Base-by-base conservation (phyloP, 73 alveolate genomes). In the Paramecium caudatum region DNA sequence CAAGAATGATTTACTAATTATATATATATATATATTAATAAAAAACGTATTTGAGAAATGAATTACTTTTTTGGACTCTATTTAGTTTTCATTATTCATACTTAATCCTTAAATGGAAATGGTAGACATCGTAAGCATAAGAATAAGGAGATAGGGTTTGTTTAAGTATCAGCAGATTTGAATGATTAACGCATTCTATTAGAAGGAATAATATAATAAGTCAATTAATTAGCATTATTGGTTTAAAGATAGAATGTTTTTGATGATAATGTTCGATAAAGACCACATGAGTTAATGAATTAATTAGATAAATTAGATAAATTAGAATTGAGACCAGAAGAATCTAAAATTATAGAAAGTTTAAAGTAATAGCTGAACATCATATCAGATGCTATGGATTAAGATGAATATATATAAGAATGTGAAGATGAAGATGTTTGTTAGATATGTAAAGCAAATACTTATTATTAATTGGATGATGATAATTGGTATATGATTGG, bases 401-500 rank as follows among this genome's bases (percentile, higher is more conserved):
- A 34, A 10, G 88, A 43, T 12, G 88, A 74, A 41, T 74, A 30
- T 5, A 74, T 43, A 19, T 15, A 39, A 17, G 62, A 74, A 23
- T 74, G 88, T 43, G 88, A 36, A 8, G 88, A 21, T 16, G 62
- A 74, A 21, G 68, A 41, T 27, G 88, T 74, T 74, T 74, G 88
- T 45, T 41, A 74, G 32, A 37, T 74, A 17, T 74, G 88, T 19
- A 7, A 74, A 10, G 88, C 88, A 6, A 21, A 45, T n/a, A 39
- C 43, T 37, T 74, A 74, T 43, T 74, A 74, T 45, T 19, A 27
- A 41, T 74, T 74, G 46, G 88, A 74, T 43, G 88, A 74, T 19
- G 88, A 74, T 74, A 74, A 74, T 74, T 74, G 88, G 88, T 74
- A 74, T 19, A 74, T 74, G 88, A 74, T 74, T 74, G 88, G 88